Evolutionary conservation across 1,139 yeast species (phyloP).

Genomic region (Blastobotrys raffinosifermentans): DNA sequence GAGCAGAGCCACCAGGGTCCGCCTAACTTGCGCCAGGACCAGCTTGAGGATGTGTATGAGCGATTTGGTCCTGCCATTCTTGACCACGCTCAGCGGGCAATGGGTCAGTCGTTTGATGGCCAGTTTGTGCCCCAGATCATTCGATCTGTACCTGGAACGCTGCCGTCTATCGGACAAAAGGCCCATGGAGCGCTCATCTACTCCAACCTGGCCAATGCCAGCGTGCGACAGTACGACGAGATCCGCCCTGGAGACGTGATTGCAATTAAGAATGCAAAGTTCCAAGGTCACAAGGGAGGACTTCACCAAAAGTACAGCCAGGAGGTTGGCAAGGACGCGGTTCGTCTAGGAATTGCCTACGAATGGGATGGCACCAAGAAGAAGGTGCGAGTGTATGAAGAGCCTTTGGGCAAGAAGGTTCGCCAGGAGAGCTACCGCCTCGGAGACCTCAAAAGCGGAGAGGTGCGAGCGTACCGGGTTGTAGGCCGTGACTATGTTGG

Average conservation of each 20-base stretch:
- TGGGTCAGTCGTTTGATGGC: slow-evolving; percentile 22
- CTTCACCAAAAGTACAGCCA: slow-evolving; percentile 43
- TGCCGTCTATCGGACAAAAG: slow-evolving; percentile 59
- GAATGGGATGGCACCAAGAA: slow-evolving; percentile 73
- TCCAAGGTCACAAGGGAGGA: slow-evolving; percentile 57
- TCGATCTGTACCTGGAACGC: slow-evolving; percentile 34
- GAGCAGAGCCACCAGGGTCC: slow-evolving; percentile 42
- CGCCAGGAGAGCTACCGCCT: slow-evolving; percentile 60
- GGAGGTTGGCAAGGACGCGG: slow-evolving; percentile 44
- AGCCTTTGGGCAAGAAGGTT: slow-evolving; percentile 38
- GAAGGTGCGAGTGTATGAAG: slow-evolving; percentile 69
- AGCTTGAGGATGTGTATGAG: slow-evolving; percentile 47
- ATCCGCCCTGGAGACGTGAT: slow-evolving; percentile 79
- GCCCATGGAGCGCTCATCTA: slow-evolving; percentile 72
- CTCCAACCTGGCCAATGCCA: slow-evolving; percentile 52
- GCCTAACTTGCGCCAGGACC: slow-evolving; percentile 44
- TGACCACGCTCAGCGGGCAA: slow-evolving; percentile 23
- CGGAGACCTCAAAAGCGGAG: slow-evolving; percentile 71
- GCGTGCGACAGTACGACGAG: slow-evolving; percentile 54
- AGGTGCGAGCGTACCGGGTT: slow-evolving; percentile 68
- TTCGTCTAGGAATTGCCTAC: slow-evolving; percentile 43
- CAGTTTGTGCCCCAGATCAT: slow-evolving; percentile 33
- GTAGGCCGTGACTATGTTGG: slow-evolving; percentile 58
- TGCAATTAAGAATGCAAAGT: slow-evolving; percentile 67
- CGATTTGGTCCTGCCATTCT: slow-evolving; percentile 32